Percentiles rank a stretch among this genome's conserved stretches.
These are phyloP conservation scores for Gracilaria vermiculophylla DNA, from an alignment of 23 red algal genomes.

Conservation along the genomic window DNA sequence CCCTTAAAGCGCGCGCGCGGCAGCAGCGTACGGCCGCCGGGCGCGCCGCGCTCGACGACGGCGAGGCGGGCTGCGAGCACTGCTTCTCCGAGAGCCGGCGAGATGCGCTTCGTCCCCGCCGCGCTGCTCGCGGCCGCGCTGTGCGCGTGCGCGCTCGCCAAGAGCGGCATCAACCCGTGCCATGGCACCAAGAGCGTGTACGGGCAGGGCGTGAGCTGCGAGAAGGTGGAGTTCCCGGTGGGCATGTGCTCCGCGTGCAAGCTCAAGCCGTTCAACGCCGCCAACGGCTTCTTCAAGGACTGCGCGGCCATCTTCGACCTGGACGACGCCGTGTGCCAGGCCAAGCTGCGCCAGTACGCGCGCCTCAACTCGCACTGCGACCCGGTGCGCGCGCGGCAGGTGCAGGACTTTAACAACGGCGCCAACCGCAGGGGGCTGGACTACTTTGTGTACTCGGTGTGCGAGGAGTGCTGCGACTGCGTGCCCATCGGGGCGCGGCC, in stretches of 20 bases:
- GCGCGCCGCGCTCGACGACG: no score
- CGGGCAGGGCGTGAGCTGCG: conserved; percentile 45
- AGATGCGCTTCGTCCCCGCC: background rate
- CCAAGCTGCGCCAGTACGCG: conserved; percentile 9
- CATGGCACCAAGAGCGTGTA: conserved; percentile 28
- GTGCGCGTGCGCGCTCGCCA: background rate
- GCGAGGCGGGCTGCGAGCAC: no score
- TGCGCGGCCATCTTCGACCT: conserved; percentile 61
- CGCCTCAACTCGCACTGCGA: conserved; percentile 33
- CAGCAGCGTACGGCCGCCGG: no score
- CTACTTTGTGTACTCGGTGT: conserved; percentile 73
- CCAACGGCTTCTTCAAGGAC: conserved; percentile 32
- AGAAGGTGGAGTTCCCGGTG: conserved; percentile 48
- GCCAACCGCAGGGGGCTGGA: background rate
- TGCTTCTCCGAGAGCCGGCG: background rate
- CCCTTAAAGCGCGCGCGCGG: background rate
- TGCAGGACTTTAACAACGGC: background rate
- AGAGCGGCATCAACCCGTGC: conserved; percentile 35
- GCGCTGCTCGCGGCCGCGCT: background rate
- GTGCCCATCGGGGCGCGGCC: background rate
- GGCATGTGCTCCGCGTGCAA: conserved; percentile 44
- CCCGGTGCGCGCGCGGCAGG: conserved; percentile 29
- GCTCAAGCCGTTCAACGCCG: conserved; percentile 35
- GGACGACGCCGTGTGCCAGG: conserved; percentile 15
- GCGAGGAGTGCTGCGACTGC: conserved; percentile 72